Base-by-base conservation (phyloP, 768 basidiomycete genomes). In the Tricholoma furcatifolium region DNA sequence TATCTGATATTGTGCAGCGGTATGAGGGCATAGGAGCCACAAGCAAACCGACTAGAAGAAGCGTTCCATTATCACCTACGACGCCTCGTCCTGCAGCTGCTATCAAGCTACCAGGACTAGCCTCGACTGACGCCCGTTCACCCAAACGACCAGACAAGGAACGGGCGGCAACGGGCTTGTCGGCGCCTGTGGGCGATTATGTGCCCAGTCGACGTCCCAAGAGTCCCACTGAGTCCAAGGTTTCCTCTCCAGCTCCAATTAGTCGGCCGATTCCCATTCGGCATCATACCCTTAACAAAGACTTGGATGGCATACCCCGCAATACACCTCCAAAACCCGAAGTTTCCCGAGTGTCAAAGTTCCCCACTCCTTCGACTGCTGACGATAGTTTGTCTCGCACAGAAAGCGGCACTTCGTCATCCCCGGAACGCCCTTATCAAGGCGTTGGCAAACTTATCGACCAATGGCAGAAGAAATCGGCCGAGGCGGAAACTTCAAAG, bases 381-480 rank as follows among this genome's bases (percentile, higher is more conserved):
- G 56, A 60, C 4, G 58, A 67, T 12, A n/a, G 57, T 21, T 31
- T 54, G 18, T 47, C 54, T 7, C 61, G 38, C 24, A 15, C 50
- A 18, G 65, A 67, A n/a, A 66, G 64, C 36, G 76, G 78, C 24
- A 43, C 34, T 12, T 75, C 87, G 12, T 74, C 87, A 5, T 86
- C 88, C 8, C 87, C 88, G 7, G 91, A 93, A 63, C 77, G 78
- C 50, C 86, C 88, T 30, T 93, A 85, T 66, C 85, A 83, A 62
- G 91, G 91, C 34, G 91, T 93, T 40, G 86, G 89, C 24, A 88
- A 79, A 69, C 74, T 93, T 32, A 93, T 93, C 58, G 88, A 91
- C 64, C 83, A 92, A 64, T 93, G 91, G 91, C 89, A 93, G 67
- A 83, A 81, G 53, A 92, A 87, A 70, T 82, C 85, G 32, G 84